phyloP scores from a whole-genome alignment of 768 basidiomycete genomes.

The Amanita pseudoporphyria region DNA sequence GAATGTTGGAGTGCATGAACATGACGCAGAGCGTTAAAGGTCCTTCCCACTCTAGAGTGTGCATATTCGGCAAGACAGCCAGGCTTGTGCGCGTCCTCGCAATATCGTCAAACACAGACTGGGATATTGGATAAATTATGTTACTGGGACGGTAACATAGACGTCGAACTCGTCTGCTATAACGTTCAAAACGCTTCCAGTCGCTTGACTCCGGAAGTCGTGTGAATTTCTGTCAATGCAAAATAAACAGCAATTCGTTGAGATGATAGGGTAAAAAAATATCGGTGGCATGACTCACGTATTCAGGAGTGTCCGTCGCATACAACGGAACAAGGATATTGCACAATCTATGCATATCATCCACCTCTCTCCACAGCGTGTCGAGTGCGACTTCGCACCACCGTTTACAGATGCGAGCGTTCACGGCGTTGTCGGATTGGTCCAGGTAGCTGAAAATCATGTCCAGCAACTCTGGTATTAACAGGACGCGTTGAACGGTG shows the following conservation, averaged over 20 bases:
- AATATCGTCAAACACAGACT: slow-evolving; percentile 41
- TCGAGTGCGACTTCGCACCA: slow-evolving; percentile 55
- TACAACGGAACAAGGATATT: slow-evolving; percentile 37
- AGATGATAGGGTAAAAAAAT: not conserved
- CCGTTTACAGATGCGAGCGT: slow-evolving; percentile 44
- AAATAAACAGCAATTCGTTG: not conserved
- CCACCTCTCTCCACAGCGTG: slow-evolving; percentile 46
- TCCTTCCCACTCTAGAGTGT: slow-evolving; percentile 39
- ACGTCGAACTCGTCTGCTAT: slow-evolving; percentile 37
- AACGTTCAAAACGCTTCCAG: slow-evolving; percentile 48
- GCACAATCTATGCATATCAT: slow-evolving; percentile 36
- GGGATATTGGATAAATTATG: slow-evolving; percentile 12
- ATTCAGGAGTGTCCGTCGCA: slow-evolving; percentile 12
- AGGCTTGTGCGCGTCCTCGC: slow-evolving; percentile 44
- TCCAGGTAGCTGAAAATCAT: slow-evolving; percentile 44
- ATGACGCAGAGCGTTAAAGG: slow-evolving; percentile 26
- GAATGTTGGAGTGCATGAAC: slow-evolving; percentile 48
- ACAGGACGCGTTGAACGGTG: slow-evolving; percentile 30
- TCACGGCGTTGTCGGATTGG: slow-evolving; percentile 26
- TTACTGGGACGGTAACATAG: slow-evolving; percentile 5
- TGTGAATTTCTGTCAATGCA: slow-evolving; percentile 27
- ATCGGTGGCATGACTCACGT: slow-evolving; percentile 17
- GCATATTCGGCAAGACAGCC: slow-evolving; percentile 46
- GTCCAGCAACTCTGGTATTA: slow-evolving; percentile 50
- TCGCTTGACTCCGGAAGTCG: slow-evolving; percentile 33